These are phyloP conservation scores for Aureobasidium sp. DNA, from an alignment of 2,329 filamentous ascomycete species.

Conservation along the genomic window DNA sequence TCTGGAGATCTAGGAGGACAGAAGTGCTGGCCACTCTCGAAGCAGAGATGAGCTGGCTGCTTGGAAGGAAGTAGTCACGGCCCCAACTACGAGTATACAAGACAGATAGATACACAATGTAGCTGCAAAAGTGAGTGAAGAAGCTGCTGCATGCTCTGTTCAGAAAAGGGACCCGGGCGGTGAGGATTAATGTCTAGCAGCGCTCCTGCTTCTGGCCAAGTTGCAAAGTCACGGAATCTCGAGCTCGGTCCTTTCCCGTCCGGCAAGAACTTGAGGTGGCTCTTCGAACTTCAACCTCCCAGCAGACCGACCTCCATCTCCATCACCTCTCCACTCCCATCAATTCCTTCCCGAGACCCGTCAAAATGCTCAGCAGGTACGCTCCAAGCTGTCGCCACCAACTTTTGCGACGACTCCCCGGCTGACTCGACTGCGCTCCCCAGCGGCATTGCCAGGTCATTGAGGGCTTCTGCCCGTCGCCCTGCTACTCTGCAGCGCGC, in stretches of 20 bases:
- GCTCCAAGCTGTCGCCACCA: constrained; percentile 32
- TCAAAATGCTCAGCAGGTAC: constrained; percentile 79
- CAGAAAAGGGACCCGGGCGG: neutral
- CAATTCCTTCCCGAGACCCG: constrained; percentile 45
- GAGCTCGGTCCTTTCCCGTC: constrained; percentile 14
- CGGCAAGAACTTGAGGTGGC: constrained; percentile 14
- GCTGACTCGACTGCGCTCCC: constrained; percentile 32
- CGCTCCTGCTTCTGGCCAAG: constrained; percentile 3
- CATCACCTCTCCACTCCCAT: constrained; percentile 18
- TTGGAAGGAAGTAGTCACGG: neutral
- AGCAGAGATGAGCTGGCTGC: neutral
- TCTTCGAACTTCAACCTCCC: constrained; percentile 14
- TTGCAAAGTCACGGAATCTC: constrained; percentile 13
- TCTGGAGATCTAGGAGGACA: neutral
- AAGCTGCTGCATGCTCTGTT: neutral
- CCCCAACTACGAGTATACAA: neutral
- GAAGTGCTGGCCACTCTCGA: constrained; percentile 6
- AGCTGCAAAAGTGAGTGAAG: neutral
- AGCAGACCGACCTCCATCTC: constrained; percentile 15
- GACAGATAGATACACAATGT: neutral
- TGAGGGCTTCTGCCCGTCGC: constrained; percentile 52
- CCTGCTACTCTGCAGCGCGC: constrained; percentile 48
- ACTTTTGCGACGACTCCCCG: constrained; percentile 7
- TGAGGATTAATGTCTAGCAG: neutral
- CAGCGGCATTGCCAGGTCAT: constrained; percentile 59